Base-by-base conservation (phyloP, 768 basidiomycete genomes). In the Serendipita vermifera region DNA sequence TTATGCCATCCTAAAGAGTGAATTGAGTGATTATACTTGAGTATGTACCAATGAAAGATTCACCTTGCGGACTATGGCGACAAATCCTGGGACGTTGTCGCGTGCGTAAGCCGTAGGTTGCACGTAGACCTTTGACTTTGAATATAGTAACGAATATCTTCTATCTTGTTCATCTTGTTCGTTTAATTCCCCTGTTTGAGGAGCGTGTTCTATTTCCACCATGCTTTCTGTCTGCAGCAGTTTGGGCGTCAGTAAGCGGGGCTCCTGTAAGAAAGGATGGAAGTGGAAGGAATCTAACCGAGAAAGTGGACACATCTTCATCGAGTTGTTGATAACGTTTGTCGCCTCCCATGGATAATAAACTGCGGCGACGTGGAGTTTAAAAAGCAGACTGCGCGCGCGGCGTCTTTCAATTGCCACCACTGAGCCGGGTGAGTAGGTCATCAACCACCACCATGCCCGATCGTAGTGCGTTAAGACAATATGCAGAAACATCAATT, bases 11-110 rank as follows among this genome's bases (percentile, higher is more conserved):
- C 85, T 88, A 66, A 15, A 40, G 58, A 17, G 35, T 32, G 33
- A 27, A 35, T 46, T 48, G 59, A 33, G 46, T 59, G 56, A 29
- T 58, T 54, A 53, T 41, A 38, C 60, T 59, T 43, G 60, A 55
- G 56, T 36, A 58, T 33, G 26, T 26, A 24, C 13, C 24, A 20
- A 51, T 15, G 14, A 11, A n/a, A 26, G 3, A 72, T 83, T 55
- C 61, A 90, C 90, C 64, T 85, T 78, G 72, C 91, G 89, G 17
- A 98, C 92, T 57, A 99, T 75, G 14, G 86, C 83, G 5, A 92
- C 82, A 66, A 94, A 98, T 1, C 96, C 96, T 2, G 89, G 81
- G 33, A 97, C 87, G 68, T 97, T 94, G 69, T 98, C 96, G 64
- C 85, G 77, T 2, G 85, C 76, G 67, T 91, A 93, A 2, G 85